Percentiles rank a stretch among this genome's conserved stretches.
Conservation (phyloP, 768 basidiomycete species). For the Chalciporus chontae region DNA sequence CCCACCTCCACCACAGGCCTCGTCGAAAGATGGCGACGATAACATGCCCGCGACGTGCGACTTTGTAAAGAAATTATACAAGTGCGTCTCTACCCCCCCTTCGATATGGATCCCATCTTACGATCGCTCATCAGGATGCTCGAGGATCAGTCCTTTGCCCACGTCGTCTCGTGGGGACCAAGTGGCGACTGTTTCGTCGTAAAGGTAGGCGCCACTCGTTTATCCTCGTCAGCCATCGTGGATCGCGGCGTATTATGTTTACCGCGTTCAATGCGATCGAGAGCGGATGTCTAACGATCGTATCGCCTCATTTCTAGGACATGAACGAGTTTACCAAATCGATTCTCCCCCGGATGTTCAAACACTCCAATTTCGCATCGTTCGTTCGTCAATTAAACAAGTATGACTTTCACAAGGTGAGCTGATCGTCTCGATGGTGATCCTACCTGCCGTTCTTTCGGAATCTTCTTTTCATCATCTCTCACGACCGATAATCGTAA, state of each 20-base stretch:
- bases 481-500: slow-evolving; percentile 8
- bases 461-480: slow-evolving; percentile 1
- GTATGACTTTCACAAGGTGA: slow-evolving; percentile 92
- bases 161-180: slow-evolving; percentile 81
- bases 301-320: slow-evolving; percentile 44
- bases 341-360: slow-evolving; percentile 89
- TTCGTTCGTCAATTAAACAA: slow-evolving; percentile 95
- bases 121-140: slow-evolving; percentile 64
- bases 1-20: slow-evolving; percentile 16
- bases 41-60: slow-evolving; percentile 85
- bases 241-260: background rate
- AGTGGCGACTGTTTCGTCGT: slow-evolving; percentile 88
- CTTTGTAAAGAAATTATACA: slow-evolving; percentile 94
- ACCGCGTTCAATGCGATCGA: background rate
- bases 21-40: slow-evolving; percentile 52
- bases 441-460: background rate
- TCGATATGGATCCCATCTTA: slow-evolving; percentile 1
- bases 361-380: slow-evolving; percentile 90
- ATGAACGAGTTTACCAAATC: slow-evolving; percentile 96
- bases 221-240: background rate
- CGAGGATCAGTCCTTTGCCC: slow-evolving; percentile 68
- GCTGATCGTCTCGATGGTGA: slow-evolving; percentile 8
- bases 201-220: slow-evolving; percentile 43
- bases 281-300: slow-evolving; percentile 3
- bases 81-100: slow-evolving; percentile 43